Evolutionary conservation across 495 filamentous ascomycete genomes (phyloP).

Genomic region (Hypoxylon crocopeplum): DNA sequence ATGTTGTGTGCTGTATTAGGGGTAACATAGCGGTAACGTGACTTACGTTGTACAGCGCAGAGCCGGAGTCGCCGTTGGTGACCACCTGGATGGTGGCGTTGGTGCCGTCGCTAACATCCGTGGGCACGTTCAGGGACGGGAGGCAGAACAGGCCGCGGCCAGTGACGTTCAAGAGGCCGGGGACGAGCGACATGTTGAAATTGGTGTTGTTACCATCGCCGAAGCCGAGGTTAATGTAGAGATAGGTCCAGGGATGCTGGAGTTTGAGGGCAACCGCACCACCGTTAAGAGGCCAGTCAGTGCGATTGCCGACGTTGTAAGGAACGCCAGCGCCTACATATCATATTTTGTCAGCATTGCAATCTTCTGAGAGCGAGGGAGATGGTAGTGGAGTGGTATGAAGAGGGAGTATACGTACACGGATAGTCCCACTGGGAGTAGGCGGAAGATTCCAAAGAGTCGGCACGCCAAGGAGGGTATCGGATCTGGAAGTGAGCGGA

Average conservation of each 20-base stretch:
- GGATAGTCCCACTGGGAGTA: conserved; percentile 64
- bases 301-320: conserved; percentile 59
- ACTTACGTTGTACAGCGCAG: conserved; percentile 67
- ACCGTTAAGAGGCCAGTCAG: conserved; percentile 65
- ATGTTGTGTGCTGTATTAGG: neutral
- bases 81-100: conserved; percentile 64
- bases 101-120: conserved; percentile 56
- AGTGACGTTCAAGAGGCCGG: conserved; percentile 61
- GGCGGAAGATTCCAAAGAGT: conserved; percentile 46
- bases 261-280: conserved; percentile 61
- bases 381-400: neutral
- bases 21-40: neutral
- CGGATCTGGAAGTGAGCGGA: conserved; percentile 64
- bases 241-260: conserved; percentile 62
- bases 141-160: conserved; percentile 68
- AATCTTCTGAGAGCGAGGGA: neutral
- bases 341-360: conserved; percentile 15
- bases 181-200: conserved; percentile 66
- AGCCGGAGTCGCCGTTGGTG: conserved; percentile 55
- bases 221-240: conserved; percentile 69
- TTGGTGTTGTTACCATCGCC: conserved; percentile 55
- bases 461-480: conserved; percentile 64
- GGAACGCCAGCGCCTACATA: conserved; percentile 61
- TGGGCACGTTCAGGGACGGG: conserved; percentile 53
- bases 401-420: conserved; percentile 50